Conservation (phyloP, 2,329 filamentous ascomycete genomes). For the Penicillium expansum region DNA sequence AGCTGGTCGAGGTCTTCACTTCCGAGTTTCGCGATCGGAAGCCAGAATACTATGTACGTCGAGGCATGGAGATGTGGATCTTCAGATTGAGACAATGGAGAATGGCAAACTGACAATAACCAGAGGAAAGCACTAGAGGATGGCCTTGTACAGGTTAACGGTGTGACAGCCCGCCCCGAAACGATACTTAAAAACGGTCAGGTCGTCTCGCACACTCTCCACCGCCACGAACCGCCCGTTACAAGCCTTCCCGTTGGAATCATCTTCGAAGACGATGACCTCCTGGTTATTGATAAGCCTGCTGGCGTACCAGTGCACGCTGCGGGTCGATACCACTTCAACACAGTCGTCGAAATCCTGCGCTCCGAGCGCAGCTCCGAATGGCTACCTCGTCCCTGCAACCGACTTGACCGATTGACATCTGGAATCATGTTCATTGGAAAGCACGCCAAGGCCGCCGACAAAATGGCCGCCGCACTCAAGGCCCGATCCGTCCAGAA, state of each 20-base stretch:
- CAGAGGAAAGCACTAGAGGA: constrained; percentile 72
- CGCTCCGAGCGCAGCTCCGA: constrained; percentile 64
- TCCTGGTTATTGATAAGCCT: constrained; percentile 97
- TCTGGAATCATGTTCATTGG: constrained; percentile 98
- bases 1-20: constrained; percentile 81
- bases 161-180: constrained; percentile 64
- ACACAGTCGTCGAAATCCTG: constrained; percentile 92
- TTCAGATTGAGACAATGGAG: background rate
- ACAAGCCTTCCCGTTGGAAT: constrained; percentile 75
- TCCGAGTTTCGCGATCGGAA: constrained; percentile 90
- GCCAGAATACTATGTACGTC: constrained; percentile 74
- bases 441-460: constrained; percentile 78
- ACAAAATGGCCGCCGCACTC: constrained; percentile 73
- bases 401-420: constrained; percentile 88
- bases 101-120: constrained; percentile 6
- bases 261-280: constrained; percentile 85
- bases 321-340: constrained; percentile 92
- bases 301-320: constrained; percentile 93
- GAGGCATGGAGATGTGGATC: constrained; percentile 38
- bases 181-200: constrained; percentile 84
- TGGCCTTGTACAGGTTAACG: constrained; percentile 78
- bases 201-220: constrained; percentile 85
- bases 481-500: constrained; percentile 80
- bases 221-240: constrained; percentile 93
- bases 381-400: constrained; percentile 71